These are phyloP conservation scores for Fusarium bulbicola DNA, from an alignment of 2,329 filamentous ascomycete genomes.

Conservation along the genomic window DNA sequence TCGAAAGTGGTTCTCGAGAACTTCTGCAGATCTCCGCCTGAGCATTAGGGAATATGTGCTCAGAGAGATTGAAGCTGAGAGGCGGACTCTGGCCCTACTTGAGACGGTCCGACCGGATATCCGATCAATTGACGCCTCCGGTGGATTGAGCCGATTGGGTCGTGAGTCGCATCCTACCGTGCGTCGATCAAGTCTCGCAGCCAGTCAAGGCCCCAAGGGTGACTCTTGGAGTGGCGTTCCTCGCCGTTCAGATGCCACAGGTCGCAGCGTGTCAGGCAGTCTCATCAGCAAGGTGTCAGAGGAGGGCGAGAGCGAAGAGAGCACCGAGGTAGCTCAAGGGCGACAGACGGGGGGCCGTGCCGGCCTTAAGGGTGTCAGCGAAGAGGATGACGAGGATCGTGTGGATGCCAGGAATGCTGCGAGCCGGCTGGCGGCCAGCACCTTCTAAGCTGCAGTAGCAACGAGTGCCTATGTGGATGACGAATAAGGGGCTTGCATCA, in stretches of 20 bases:
- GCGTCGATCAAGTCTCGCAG: slow-evolving; percentile 80
- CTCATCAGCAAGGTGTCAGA: slow-evolving; percentile 72
- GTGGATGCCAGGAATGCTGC: slow-evolving; percentile 96
- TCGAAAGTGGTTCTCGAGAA: slow-evolving; percentile 89
- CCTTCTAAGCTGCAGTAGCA: slow-evolving; percentile 68
- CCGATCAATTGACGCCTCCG: slow-evolving; percentile 88
- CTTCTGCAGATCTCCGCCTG: slow-evolving; percentile 81
- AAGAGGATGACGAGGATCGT: slow-evolving; percentile 91
- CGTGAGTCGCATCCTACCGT: slow-evolving; percentile 83
- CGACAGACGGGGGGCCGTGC: slow-evolving; percentile 53
- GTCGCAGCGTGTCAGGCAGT: slow-evolving; percentile 79
- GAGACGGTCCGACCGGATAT: slow-evolving; percentile 94
- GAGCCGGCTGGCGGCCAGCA: slow-evolving; percentile 91
- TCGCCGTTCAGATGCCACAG: slow-evolving; percentile 79
- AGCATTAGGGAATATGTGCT: slow-evolving; percentile 92
- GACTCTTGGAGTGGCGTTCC: slow-evolving; percentile 98
- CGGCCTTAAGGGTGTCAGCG: slow-evolving; percentile 67
- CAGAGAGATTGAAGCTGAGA: slow-evolving; percentile 94
- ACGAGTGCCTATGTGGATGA: slow-evolving; percentile 26
- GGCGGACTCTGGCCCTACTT: slow-evolving; percentile 89
- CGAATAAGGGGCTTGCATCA: slow-evolving; percentile 24
- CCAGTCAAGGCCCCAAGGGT: slow-evolving; percentile 95
- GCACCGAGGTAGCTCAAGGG: slow-evolving; percentile 49
- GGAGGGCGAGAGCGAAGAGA: slow-evolving; percentile 63
- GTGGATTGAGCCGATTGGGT: slow-evolving; percentile 88